These are phyloP conservation scores for Cardamine resedifolia DNA, from an alignment of 345 rosid species.

Conservation along the genomic window DNA sequence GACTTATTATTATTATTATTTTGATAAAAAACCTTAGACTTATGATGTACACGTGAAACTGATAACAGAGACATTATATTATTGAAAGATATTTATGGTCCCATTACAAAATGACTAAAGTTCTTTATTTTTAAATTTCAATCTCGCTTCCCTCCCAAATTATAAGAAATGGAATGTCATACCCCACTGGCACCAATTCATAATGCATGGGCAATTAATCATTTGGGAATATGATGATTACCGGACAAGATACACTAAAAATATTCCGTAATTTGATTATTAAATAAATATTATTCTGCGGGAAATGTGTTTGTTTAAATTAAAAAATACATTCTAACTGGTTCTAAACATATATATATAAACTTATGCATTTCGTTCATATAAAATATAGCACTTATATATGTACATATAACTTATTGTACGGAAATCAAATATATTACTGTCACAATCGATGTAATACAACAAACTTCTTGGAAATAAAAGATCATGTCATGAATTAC, in stretches of 20 bases:
- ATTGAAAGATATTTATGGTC: conserved; percentile 6
- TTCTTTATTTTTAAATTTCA: conserved; percentile 28
- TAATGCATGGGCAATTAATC: conserved; percentile 28
- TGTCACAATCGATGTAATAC: not conserved
- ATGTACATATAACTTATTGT: not conserved
- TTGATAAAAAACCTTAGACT: too few species aligned
- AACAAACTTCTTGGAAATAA: not conserved
- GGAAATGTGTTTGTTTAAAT: not conserved
- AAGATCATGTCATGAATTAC: not conserved
- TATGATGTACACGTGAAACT: conserved; percentile 11
- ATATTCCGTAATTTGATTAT: not conserved
- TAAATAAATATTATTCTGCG: not conserved
- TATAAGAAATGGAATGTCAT: conserved; percentile 15
- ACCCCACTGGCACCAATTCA: conserved; percentile 26
- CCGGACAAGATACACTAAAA: not conserved
- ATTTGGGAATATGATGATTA: conserved; percentile 28
- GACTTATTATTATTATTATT: too few species aligned
- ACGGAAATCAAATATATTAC: not conserved
- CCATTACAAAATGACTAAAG: conserved; percentile 22
- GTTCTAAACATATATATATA: not conserved
- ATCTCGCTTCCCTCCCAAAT: conserved; percentile 30
- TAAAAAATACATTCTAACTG: not conserved
- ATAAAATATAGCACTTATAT: too few species aligned
- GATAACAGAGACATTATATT: not conserved
- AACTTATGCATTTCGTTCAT: not conserved